A percentile compares a stretch with the other conserved stretches of the same genome.
Evolutionary conservation across 768 basidiomycete genomes (phyloP).

Genomic region (Auricularia sp.): DNA sequence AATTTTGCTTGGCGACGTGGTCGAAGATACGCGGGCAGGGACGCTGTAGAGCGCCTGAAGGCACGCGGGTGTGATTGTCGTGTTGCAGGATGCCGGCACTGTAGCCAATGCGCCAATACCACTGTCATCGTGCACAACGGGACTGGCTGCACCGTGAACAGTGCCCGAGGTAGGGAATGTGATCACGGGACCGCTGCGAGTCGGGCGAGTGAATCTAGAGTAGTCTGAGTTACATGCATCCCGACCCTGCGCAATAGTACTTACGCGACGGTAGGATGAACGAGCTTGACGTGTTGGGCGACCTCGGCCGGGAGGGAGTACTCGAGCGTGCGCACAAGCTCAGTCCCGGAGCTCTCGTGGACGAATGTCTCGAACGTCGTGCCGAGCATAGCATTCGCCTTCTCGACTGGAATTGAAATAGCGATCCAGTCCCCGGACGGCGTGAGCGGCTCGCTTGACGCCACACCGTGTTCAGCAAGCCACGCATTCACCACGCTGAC

Average conservation of each 20-base stretch:
- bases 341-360: background rate
- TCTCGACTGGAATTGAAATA: background rate
- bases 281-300: background rate
- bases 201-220: background rate
- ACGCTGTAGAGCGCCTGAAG: conserved; percentile 1
- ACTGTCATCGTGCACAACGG: background rate
- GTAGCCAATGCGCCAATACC: background rate
- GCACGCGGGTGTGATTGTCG: conserved; percentile 23
- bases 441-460: background rate
- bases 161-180: conserved; percentile 19
- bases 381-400: background rate
- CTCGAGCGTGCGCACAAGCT: background rate
- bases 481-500: background rate
- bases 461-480: background rate
- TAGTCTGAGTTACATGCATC: background rate
- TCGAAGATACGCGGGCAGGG: background rate
- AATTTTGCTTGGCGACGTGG: conserved; percentile 7
- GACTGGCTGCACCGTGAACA: conserved; percentile 16
- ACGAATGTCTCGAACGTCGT: background rate
- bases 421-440: background rate
- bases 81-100: conserved; percentile 19
- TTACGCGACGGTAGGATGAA: conserved; percentile 2
- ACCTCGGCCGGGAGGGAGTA: conserved; percentile 2
- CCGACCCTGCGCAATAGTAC: background rate
- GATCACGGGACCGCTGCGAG: conserved; percentile 12